phyloP scores from a whole-genome alignment of 176 grass and related monocot species.

The Cocos nucifera region DNA sequence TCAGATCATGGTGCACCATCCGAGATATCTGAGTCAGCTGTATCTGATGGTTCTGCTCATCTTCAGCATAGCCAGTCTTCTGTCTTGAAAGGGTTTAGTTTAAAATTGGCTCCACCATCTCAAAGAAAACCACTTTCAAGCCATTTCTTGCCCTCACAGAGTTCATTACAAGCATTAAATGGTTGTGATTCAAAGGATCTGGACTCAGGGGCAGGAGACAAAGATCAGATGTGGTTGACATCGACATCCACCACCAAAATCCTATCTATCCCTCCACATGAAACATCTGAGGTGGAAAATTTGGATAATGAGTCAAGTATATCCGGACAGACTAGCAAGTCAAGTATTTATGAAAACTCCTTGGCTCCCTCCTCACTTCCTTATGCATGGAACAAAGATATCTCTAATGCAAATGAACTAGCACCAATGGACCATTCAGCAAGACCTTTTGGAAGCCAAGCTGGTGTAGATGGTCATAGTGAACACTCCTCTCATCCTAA shows the following conservation, averaged over 20 bases:
- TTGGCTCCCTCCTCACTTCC: neutral
- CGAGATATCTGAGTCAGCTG: slow-evolving; percentile 33
- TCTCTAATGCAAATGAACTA: neutral
- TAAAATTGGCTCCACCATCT: slow-evolving; percentile 63
- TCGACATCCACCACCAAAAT: slow-evolving; percentile 38
- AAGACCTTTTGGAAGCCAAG: neutral
- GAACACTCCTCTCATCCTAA: neutral
- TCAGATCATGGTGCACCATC: slow-evolving; percentile 6
- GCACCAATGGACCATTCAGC: neutral
- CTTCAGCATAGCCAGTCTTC: slow-evolving; percentile 51
- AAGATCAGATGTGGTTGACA: slow-evolving; percentile 29
- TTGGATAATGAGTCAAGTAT: neutral
- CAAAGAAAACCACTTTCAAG: slow-evolving; percentile 44
- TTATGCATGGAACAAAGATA: neutral
- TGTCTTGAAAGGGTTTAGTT: slow-evolving; percentile 50
- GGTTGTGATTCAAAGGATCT: slow-evolving; percentile 38
- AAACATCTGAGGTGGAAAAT: slow-evolving; percentile 22
- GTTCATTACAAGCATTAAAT: slow-evolving; percentile 6
- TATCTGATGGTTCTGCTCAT: slow-evolving; percentile 35
- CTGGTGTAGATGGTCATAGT: neutral
- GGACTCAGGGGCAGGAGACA: slow-evolving; percentile 29
- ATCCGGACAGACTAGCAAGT: neutral
- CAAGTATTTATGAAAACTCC: neutral
- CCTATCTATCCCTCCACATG: slow-evolving; percentile 25
- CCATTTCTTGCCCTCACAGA: slow-evolving; percentile 22